Base-by-base conservation (phyloP, 257 asterid species). In the Thymus mandschuricus region DNA sequence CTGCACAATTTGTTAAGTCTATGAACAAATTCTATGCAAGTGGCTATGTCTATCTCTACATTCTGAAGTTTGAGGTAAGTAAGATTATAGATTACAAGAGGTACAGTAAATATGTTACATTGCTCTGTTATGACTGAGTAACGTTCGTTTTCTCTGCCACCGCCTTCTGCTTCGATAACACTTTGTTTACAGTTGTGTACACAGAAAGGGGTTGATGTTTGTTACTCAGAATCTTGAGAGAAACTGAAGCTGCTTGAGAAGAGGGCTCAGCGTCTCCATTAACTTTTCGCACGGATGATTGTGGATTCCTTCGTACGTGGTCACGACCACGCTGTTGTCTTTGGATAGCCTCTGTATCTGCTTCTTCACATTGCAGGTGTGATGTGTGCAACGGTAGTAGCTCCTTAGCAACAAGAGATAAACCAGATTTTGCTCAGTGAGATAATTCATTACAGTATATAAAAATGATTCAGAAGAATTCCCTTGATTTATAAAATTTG, bases 321-420 rank as follows among this genome's bases (percentile, higher is more conserved):
- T 93, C 71, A 93, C 97, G 10, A 93, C 98, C 5, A 91, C 66
- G 70, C 83, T 62, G 34, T 82, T 91, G 80, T 93, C 98, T 38
- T 89, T 93, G 0, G 96, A 86, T 3, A 82, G 95, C 73, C 98
- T 82, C 80, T 91, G 98, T 59, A 91, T 93, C 59, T 91, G 98
- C 68, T 93, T 93, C 95, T 93, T 93, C 81, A 93, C 98, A 65
- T 83, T 89, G 96, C 98, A 93, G 0, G 98, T 91, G 30, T 93
- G 97, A 68, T 93, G 96, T 10, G 98, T 91, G 88, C 98, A 93
- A 3, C 98, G 92, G 51, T 93, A 93, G 41, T 93, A 93, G 77
- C 98, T 93, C 96, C 98, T 93, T 86, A 21, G 27, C 49, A 73
- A 71, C 79, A 68, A 21, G 2, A 72, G 21, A 49, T 50, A 48